Evolutionary conservation across 192 early-diverging fungal species (phyloP), one percentile per base, ranked within the genome.

Genomic region (Diversispora eburnea): DNA sequence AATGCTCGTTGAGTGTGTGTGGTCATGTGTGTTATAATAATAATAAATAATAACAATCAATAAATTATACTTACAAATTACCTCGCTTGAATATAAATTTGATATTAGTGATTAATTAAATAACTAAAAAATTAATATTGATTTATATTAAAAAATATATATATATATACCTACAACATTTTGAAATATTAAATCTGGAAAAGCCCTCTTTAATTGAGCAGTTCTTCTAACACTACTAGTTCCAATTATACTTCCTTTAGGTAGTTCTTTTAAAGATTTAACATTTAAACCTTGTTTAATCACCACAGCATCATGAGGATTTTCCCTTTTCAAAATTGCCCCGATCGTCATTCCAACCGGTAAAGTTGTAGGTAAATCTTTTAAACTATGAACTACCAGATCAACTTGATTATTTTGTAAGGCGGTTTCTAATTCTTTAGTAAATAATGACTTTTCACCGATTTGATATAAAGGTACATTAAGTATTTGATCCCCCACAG

Each of bases 321-420:
- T 91, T 70, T 93, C 95, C n/a, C 97, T 82, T 78, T 91, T 86
- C 65, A 92, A 77, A 25, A 97, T 85, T 0, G 95, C 95, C 2
- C 88, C 93, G 42, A 98, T 75, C 0, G 77, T 58, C 92, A 97
- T 95, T 51, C 92, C 91, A 6, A 79, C 77, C 8, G 95, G 95
- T 51, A 97, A 76, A 41, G 79, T 84, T 33, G 97, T 97, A 12
- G 94, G 94, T 63, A 98, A 80, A 75, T 98, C 97, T 81, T 98
- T 98, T 46, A 98, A 85, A 20, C 93, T 93, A 76, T 98, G 97
- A 4, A 97, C 95, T 46, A 98, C 89, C 17, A 97, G 63, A 77
- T 97, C 91, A 33, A 95, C 90, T 10, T 76, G 76, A 5, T 83
- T 71, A 8, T 84, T 79, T 13, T 83, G 82, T 19, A 98, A 83